Conservation (phyloP, 2,329 filamentous ascomycete species). For the Metarhizium brunneum region DNA sequence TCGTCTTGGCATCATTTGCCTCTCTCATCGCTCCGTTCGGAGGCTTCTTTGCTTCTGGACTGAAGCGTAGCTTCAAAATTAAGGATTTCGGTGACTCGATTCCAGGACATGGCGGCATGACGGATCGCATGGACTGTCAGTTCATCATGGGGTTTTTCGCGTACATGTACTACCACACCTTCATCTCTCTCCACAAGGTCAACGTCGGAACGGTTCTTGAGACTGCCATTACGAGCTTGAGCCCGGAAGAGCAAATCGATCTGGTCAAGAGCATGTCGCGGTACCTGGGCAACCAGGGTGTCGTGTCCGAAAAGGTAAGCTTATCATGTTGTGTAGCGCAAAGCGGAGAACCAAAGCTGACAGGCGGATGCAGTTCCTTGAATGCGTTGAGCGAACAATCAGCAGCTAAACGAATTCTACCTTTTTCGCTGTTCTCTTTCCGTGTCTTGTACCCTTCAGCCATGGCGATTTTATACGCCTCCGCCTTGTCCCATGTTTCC, state of each 20-base stretch:
- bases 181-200: conserved; percentile 82
- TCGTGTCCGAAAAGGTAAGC: conserved; percentile 22
- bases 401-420: not conserved
- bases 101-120: conserved; percentile 94
- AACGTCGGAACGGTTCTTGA: conserved; percentile 84
- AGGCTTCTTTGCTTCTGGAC: conserved; percentile 93
- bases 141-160: conserved; percentile 99
- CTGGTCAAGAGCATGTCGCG: conserved; percentile 55
- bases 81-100: conserved; percentile 99
- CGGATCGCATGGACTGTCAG: conserved; percentile 98
- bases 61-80: conserved; percentile 99
- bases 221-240: conserved; percentile 81
- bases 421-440: not conserved
- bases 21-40: conserved; percentile 96
- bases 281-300: conserved; percentile 57
- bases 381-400: conserved; percentile 12
- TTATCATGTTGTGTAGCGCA: too few relatives aligned
- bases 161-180: conserved; percentile 97
- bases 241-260: conserved; percentile 81
- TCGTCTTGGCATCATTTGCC: conserved; percentile 85
- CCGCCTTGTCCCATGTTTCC: not conserved
- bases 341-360: not conserved
- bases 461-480: not conserved
- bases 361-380: conserved; percentile 8
- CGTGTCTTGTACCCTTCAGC: not conserved